Percentiles rank a stretch among this genome's conserved stretches.
Evolutionary conservation across 225 moss, liverwort and hornwort species (phyloP).

Genomic region (Bryoerythrophyllum caledonicum): DNA sequence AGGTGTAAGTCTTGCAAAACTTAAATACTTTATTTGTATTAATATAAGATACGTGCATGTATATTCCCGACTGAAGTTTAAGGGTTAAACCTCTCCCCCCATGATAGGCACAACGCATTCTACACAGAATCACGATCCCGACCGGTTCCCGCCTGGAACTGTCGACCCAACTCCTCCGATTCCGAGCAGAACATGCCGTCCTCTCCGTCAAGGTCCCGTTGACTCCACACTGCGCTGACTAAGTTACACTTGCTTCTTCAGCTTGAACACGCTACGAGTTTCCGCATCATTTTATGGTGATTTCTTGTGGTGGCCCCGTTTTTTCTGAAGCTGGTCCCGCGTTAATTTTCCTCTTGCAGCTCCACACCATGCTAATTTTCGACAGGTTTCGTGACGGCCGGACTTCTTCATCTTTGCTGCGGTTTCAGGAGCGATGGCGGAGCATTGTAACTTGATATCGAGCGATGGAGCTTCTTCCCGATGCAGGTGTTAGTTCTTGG

Average conservation of each 20-base stretch:
- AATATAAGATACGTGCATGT: too few species aligned
- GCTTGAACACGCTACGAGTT: background rate
- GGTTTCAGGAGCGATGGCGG: too few species aligned
- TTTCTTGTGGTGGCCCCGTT: background rate
- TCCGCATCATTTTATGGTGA: background rate
- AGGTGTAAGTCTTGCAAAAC: too few species aligned
- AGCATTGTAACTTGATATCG: background rate
- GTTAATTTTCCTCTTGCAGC: background rate
- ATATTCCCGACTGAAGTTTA: too few species aligned
- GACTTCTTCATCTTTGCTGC: too few species aligned
- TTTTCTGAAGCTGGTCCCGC: background rate
- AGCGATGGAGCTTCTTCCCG: background rate
- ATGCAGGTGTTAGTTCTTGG: background rate
- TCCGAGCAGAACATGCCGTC: background rate
- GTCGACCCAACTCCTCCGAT: background rate
- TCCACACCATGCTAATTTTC: background rate
- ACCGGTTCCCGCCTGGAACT: background rate
- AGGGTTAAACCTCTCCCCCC: too few species aligned
- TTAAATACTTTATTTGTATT: too few species aligned
- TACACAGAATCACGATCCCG: background rate
- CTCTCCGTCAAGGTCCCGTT: background rate
- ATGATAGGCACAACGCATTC: too few species aligned
- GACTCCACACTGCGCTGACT: too few species aligned
- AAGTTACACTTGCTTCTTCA: slow-evolving; percentile 7
- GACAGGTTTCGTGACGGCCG: background rate